Conservation (phyloP, 129 eudicot genomes). For the Escallonia rubra region DNA sequence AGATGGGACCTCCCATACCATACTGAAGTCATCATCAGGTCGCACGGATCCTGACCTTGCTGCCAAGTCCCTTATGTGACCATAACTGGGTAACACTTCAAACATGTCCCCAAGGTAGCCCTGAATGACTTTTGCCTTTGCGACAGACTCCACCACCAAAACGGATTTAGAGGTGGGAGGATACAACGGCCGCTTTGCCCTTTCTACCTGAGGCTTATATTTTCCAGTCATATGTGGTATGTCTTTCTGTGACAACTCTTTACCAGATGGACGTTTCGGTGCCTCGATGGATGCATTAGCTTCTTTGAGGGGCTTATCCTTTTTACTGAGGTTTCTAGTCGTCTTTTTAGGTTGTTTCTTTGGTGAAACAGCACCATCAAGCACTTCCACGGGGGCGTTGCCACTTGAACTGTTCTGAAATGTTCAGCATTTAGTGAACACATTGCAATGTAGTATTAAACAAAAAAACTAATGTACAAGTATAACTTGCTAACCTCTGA, state of each 20-base stretch:
- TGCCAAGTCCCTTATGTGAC: conserved; percentile 96
- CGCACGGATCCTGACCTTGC: conserved; percentile 93
- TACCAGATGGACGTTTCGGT: conserved; percentile 17
- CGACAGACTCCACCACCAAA: conserved; percentile 77
- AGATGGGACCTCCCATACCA: conserved; percentile 98
- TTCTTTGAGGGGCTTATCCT: conserved; percentile 28
- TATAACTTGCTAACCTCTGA: conserved; percentile 50
- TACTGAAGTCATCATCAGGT: conserved; percentile 90
- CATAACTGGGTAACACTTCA: conserved; percentile 96
- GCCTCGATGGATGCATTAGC: conserved; percentile 19
- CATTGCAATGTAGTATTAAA: not conserved
- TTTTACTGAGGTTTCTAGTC: conserved; percentile 18
- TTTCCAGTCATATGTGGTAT: conserved; percentile 15
- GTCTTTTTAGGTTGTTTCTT: conserved; percentile 29
- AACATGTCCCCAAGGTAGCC: conserved; percentile 95
- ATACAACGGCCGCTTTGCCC: conserved; percentile 46
- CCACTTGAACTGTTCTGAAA: conserved; percentile 40
- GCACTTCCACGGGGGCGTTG: conserved; percentile 27
- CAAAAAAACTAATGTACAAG: not conserved
- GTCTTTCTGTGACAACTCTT: conserved; percentile 23
- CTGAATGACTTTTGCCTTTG: conserved; percentile 96
- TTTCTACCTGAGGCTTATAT: conserved; percentile 12
- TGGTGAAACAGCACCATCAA: conserved; percentile 20
- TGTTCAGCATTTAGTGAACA: conserved; percentile 26
- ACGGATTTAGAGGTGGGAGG: conserved; percentile 86